Percentiles rank a stretch among this genome's conserved stretches.
Evolutionary conservation across 352 stramenopile species (phyloP).

Genomic region (Pythium coloratum): DNA sequence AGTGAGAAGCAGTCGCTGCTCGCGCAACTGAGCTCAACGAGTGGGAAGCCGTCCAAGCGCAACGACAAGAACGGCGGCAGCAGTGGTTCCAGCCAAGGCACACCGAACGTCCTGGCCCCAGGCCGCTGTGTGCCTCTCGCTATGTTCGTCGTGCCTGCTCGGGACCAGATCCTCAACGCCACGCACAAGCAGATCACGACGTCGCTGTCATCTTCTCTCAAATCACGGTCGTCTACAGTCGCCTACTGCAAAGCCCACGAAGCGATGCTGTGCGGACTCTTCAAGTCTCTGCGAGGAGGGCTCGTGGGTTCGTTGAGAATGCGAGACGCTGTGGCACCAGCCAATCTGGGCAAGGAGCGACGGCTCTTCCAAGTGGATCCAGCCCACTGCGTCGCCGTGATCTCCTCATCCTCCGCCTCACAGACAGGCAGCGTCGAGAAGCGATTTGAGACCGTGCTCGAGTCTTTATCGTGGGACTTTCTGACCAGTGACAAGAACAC

Average conservation of each 20-base stretch:
- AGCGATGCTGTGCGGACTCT: constrained; percentile 46
- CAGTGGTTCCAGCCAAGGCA: constrained; percentile 15
- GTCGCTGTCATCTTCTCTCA: constrained; percentile 18
- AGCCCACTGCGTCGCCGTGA: constrained; percentile 65
- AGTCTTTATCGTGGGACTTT: constrained; percentile 39
- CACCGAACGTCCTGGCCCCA: constrained; percentile 45
- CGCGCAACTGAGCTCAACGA: constrained; percentile 27
- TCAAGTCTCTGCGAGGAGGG: constrained; percentile 52
- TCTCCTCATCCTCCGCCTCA: constrained; percentile 39
- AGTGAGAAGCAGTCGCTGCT: constrained; percentile 62
- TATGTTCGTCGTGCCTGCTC: constrained; percentile 60
- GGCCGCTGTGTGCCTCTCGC: constrained; percentile 67
- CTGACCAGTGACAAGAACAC: constrained; percentile 22
- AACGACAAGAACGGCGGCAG: constrained; percentile 32
- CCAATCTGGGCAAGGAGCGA: constrained; percentile 65
- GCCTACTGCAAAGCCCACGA: constrained; percentile 63
- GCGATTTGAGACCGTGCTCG: constrained; percentile 45
- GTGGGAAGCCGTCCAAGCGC: constrained; percentile 38
- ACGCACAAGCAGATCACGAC: constrained; percentile 30
- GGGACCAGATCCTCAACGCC: constrained; percentile 43
- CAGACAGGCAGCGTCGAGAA: constrained; percentile 33
- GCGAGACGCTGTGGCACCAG: constrained; percentile 48
- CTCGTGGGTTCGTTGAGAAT: constrained; percentile 56
- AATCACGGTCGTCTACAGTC: constrained; percentile 49
- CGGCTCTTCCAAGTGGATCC: constrained; percentile 68